These are phyloP conservation scores for Rhinocladiella mackenziei DNA, from an alignment of 2,329 filamentous ascomycete species.

Conservation along the genomic window DNA sequence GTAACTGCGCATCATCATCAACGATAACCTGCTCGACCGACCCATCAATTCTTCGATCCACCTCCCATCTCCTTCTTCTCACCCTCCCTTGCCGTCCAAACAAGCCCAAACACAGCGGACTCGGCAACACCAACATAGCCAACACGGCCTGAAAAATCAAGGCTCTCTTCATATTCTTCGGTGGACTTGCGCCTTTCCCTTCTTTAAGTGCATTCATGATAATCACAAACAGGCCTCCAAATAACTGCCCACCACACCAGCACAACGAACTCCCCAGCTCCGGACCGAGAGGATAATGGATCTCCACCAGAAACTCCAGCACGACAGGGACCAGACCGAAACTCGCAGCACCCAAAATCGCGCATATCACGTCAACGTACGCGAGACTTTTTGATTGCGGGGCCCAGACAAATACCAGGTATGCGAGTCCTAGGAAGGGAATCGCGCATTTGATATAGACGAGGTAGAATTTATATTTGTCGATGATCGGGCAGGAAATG, in stretches of 20 bases:
- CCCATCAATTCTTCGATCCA: constrained; percentile 33
- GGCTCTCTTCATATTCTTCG: constrained; percentile 67
- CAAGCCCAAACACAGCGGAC: constrained; percentile 65
- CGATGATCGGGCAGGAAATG: constrained; percentile 73
- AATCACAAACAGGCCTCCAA: constrained; percentile 81
- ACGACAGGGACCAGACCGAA: constrained; percentile 80
- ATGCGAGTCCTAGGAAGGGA: constrained; percentile 68
- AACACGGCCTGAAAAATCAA: constrained; percentile 77
- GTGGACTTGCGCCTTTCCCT: constrained; percentile 52
- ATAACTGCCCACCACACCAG: constrained; percentile 81
- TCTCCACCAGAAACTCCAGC: constrained; percentile 80
- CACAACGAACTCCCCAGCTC: constrained; percentile 79
- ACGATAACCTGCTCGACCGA: constrained; percentile 8
- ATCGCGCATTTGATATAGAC: constrained; percentile 67
- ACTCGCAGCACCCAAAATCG: constrained; percentile 70
- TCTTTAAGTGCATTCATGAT: constrained; percentile 68
- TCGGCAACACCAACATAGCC: constrained; percentile 59
- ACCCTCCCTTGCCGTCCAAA: constrained; percentile 53
- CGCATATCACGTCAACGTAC: constrained; percentile 65
- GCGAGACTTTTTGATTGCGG: constrained; percentile 58
- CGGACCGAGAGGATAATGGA: constrained; percentile 80
- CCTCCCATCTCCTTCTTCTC: constrained; percentile 39
- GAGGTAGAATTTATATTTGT: constrained; percentile 77
- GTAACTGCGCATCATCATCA: constrained; percentile 3
- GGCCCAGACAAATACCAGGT: constrained; percentile 78